phyloP scores from a whole-genome alignment of 2,329 filamentous ascomycete species.

The Phoma sp. region DNA sequence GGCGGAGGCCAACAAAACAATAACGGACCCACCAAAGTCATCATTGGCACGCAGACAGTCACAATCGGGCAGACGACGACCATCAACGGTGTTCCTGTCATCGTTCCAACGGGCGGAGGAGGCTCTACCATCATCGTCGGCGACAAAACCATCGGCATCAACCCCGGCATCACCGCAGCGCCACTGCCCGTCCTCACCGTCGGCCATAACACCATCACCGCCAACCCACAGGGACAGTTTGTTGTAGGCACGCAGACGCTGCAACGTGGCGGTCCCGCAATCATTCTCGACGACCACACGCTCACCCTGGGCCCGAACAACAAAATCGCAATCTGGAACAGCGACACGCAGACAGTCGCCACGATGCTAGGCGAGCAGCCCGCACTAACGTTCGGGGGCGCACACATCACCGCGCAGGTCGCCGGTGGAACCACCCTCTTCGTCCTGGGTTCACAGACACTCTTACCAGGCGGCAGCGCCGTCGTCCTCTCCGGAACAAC shows the following conservation, averaged over 20 bases:
- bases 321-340: conserved; percentile 46
- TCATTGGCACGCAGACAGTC: conserved; percentile 37
- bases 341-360: conserved; percentile 35
- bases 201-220: conserved; percentile 34
- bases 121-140: conserved; percentile 36
- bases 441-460: conserved; percentile 24
- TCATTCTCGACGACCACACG: conserved; percentile 46
- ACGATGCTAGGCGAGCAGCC: conserved; percentile 24
- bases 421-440: conserved; percentile 35
- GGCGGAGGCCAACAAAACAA: conserved; percentile 16
- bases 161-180: conserved; percentile 23
- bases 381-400: conserved; percentile 28
- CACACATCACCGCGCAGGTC: conserved; percentile 29
- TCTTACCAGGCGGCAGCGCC: conserved; percentile 26
- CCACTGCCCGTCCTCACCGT: conserved; percentile 33
- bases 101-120: conserved; percentile 28
- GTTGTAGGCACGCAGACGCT: conserved; percentile 44
- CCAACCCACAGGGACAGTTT: conserved; percentile 42
- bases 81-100: conserved; percentile 41
- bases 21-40: conserved; percentile 21
- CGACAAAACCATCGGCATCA: conserved; percentile 33
- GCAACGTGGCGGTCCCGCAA: conserved; percentile 41
- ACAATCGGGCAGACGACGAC: conserved; percentile 39
- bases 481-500: conserved; percentile 36
- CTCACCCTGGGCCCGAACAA: conserved; percentile 45